Evolutionary conservation across 768 basidiomycete species (phyloP).

Genomic region (Imleria badia): DNA sequence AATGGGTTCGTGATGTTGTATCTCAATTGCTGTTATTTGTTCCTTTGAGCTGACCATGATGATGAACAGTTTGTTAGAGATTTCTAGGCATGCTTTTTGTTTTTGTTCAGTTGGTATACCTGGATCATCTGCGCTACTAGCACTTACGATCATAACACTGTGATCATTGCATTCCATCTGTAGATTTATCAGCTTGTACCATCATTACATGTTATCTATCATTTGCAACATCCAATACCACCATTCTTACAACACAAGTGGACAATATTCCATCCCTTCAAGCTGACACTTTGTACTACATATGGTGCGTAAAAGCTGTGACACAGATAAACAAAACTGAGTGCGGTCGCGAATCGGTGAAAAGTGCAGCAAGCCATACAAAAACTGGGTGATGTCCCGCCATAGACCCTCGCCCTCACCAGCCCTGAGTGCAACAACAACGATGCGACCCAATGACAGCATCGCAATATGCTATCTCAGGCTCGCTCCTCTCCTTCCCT

Average conservation of each 20-base stretch:
- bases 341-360: too few relatives aligned
- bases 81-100: slow-evolving; percentile 28
- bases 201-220: slow-evolving; percentile 4
- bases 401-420: too few relatives aligned
- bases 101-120: neutral
- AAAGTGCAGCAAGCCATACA: too few relatives aligned
- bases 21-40: neutral
- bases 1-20: slow-evolving; percentile 82
- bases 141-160: slow-evolving; percentile 1
- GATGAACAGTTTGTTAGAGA: slow-evolving; percentile 36
- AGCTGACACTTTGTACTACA: too few relatives aligned
- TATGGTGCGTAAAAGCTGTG: too few relatives aligned
- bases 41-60: neutral
- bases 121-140: slow-evolving; percentile 5
- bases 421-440: too few relatives aligned
- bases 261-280: too few relatives aligned
- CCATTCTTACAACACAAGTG: neutral
- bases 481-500: too few relatives aligned
- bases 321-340: too few relatives aligned
- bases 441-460: too few relatives aligned
- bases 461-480: too few relatives aligned
- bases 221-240: slow-evolving; percentile 6
- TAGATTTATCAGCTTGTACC: slow-evolving; percentile 18
- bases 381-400: too few relatives aligned
- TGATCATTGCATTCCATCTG: neutral